Evolutionary conservation across 345 rosid species (phyloP).

Genomic region (Ceriops decandra): DNA sequence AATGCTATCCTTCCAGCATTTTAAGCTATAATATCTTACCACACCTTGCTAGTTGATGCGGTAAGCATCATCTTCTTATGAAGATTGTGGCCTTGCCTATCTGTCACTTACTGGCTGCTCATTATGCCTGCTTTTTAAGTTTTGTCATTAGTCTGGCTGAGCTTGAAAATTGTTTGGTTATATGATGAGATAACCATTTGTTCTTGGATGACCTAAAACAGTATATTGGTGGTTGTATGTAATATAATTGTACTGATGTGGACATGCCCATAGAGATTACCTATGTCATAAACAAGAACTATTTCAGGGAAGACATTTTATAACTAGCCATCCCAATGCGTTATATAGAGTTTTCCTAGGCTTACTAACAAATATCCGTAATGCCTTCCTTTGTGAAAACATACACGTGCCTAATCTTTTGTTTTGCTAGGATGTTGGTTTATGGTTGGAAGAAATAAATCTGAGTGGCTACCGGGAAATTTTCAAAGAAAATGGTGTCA

Average conservation of each 20-base stretch:
- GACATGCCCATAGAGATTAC: neutral
- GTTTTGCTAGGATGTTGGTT: slow-evolving; percentile 72
- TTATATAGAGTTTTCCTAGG: slow-evolving; percentile 66
- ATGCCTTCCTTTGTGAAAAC: slow-evolving; percentile 44
- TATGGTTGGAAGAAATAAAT: slow-evolving; percentile 94
- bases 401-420: neutral
- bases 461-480: slow-evolving; percentile 83
- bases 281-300: slow-evolving; percentile 55
- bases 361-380: slow-evolving; percentile 85
- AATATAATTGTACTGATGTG: neutral
- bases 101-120: neutral
- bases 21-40: neutral
- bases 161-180: neutral
- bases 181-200: neutral
- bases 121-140: neutral
- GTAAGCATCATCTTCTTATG: slow-evolving; percentile 6
- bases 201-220: neutral
- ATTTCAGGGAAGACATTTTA: slow-evolving; percentile 34
- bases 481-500: slow-evolving; percentile 86
- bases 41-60: neutral
- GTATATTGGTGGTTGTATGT: neutral
- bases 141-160: neutral
- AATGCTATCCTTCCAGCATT: too few species aligned
- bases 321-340: slow-evolving; percentile 46
- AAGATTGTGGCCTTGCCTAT: neutral